phyloP scores from a whole-genome alignment of 169 alveolate genomes.

The Neospora caninum region DNA sequence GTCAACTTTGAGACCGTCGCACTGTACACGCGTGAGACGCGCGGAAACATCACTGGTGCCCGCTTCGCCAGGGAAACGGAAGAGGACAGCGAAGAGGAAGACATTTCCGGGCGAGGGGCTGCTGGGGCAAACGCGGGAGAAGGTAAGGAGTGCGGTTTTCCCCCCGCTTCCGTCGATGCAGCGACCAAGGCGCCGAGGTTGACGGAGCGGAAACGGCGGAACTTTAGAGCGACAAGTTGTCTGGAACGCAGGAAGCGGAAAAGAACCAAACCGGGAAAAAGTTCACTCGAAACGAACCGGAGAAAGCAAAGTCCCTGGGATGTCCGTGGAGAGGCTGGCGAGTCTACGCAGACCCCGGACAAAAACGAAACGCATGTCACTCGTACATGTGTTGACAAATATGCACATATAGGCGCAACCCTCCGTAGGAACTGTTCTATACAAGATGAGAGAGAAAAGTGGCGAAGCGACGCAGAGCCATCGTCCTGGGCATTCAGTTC shows the following conservation, averaged over 20 bases:
- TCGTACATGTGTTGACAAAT: too few species aligned
- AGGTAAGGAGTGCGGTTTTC: neutral
- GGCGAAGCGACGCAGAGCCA: too few species aligned
- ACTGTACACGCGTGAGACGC: slow-evolving; percentile 1
- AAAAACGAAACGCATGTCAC: too few species aligned
- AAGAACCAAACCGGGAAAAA: neutral
- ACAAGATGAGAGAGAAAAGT: too few species aligned
- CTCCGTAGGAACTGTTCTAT: too few species aligned
- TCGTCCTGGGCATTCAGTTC: too few species aligned
- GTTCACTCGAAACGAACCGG: neutral
- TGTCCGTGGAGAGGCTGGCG: neutral
- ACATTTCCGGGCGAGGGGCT: neutral
- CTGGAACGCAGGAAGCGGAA: neutral
- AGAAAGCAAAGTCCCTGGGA: neutral
- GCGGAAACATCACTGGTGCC: neutral
- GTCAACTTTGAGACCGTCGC: neutral
- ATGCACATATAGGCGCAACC: too few species aligned
- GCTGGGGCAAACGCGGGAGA: neutral
- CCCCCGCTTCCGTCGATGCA: neutral
- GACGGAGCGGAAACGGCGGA: neutral
- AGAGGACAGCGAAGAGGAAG: neutral
- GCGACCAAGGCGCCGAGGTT: neutral
- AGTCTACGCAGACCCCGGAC: neutral
- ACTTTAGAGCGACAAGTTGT: neutral
- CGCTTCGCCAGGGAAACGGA: too few species aligned